Evolutionary conservation across 306 rosid genomes (phyloP).

Genomic region (Vigna radiata): DNA sequence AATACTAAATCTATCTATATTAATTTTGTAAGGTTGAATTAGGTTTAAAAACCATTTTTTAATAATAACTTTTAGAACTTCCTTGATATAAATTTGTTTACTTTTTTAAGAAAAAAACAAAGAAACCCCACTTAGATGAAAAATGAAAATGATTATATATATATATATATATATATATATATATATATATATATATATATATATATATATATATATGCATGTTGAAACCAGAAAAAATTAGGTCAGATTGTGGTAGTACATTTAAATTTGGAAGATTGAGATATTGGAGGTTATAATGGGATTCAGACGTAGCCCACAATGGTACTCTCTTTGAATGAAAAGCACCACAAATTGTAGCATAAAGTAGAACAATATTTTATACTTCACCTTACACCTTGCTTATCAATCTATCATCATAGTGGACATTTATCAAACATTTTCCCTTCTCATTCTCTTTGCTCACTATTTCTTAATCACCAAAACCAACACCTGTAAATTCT

Average conservation of each 20-base stretch:
- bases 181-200: too few species aligned
- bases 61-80: too few species aligned
- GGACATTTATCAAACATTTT: not conserved
- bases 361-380: slow-evolving; percentile 47
- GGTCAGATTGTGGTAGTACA: slow-evolving; percentile 37
- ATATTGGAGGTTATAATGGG: slow-evolving; percentile 52
- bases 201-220: not conserved
- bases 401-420: slow-evolving; percentile 37
- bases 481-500: slow-evolving; percentile 27
- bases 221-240: slow-evolving; percentile 41
- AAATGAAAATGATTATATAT: slow-evolving; percentile 2
- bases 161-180: too few species aligned
- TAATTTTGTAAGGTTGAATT: too few species aligned
- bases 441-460: not conserved
- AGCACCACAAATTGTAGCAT: slow-evolving; percentile 51
- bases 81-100: too few species aligned
- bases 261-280: slow-evolving; percentile 32
- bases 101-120: not conserved
- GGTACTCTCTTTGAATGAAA: slow-evolving; percentile 35
- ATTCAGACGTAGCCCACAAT: slow-evolving; percentile 56
- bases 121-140: not conserved
- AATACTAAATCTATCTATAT: too few species aligned
- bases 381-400: slow-evolving; percentile 41
- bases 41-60: too few species aligned
- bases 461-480: slow-evolving; percentile 16